Conservation (phyloP, 208 protist genomes). For the Crithidia fasciculata region DNA sequence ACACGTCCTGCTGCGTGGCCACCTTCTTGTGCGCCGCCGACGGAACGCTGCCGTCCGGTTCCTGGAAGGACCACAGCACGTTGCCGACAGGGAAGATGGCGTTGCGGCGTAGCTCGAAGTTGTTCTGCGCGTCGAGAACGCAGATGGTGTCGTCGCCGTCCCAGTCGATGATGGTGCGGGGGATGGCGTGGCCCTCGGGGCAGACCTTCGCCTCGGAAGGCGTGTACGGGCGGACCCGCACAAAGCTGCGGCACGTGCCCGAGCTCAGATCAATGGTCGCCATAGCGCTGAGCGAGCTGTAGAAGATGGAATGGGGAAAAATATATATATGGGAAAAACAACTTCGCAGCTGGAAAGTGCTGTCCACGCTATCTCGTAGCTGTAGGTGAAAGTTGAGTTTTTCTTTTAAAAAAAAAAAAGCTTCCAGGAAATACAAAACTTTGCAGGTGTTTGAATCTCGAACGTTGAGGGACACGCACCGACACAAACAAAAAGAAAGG, state of each 20-base stretch:
- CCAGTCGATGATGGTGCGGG: slow-evolving; percentile 70
- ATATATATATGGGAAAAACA: slow-evolving; percentile 3
- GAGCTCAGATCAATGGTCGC: slow-evolving; percentile 33
- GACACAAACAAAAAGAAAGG: slow-evolving; percentile 5
- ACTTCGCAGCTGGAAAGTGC: neutral
- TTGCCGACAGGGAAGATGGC: slow-evolving; percentile 59
- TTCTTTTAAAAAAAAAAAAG: no score
- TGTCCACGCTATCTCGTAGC: no score
- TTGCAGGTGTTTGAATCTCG: neutral
- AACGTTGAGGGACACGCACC: neutral
- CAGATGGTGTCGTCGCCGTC: slow-evolving; percentile 59
- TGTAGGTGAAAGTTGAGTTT: no score
- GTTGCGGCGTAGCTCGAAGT: slow-evolving; percentile 71
- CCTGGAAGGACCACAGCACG: slow-evolving; percentile 79
- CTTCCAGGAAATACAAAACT: neutral
- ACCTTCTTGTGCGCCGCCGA: slow-evolving; percentile 29
- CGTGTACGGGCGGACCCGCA: slow-evolving; percentile 82
- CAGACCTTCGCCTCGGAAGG: slow-evolving; percentile 67
- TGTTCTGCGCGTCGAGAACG: slow-evolving; percentile 69
- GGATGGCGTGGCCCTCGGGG: slow-evolving; percentile 68
- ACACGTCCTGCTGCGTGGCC: slow-evolving; percentile 75
- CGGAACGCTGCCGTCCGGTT: slow-evolving; percentile 34
- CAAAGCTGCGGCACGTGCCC: slow-evolving; percentile 52
- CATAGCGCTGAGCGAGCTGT: neutral
- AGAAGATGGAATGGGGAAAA: neutral